Percentiles rank a stretch among this genome's conserved stretches.
phyloP scores from a whole-genome alignment of 176 grass and related monocot genomes.

The Ananas comosus region DNA sequence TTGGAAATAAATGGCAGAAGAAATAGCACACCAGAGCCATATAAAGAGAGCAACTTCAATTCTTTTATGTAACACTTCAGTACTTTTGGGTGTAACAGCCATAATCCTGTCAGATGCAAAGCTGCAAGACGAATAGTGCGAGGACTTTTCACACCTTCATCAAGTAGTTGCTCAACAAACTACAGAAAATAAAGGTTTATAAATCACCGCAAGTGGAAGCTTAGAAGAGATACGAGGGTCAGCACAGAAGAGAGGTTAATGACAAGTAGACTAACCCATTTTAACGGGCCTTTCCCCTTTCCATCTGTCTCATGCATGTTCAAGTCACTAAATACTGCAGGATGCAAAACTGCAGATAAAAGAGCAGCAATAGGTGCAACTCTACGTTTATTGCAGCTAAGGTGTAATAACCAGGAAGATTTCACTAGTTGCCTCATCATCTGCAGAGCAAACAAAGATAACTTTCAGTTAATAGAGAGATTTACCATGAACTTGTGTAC shows the following conservation, averaged over 20 bases:
- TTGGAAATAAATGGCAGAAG: background rate
- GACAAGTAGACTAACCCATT: conserved; percentile 63
- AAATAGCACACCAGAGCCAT: conserved; percentile 73
- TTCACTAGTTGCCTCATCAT: conserved; percentile 77
- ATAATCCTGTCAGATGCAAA: conserved; percentile 84
- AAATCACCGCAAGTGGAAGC: conserved; percentile 13
- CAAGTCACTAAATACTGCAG: conserved; percentile 48
- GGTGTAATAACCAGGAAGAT: conserved; percentile 79
- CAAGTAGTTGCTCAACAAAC: conserved; percentile 79
- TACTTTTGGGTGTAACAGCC: conserved; percentile 72
- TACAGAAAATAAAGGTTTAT: conserved; percentile 25
- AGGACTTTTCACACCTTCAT: conserved; percentile 81
- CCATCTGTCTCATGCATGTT: conserved; percentile 65
- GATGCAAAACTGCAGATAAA: conserved; percentile 72
- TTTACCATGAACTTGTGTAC: background rate
- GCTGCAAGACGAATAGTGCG: conserved; percentile 77
- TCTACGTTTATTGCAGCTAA: conserved; percentile 90
- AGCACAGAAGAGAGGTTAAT: background rate
- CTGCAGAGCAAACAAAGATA: conserved; percentile 29
- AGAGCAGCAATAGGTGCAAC: conserved; percentile 85
- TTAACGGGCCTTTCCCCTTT: conserved; percentile 62
- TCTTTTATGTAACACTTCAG: conserved; percentile 83
- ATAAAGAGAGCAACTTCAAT: conserved; percentile 70
- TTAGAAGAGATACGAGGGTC: background rate
- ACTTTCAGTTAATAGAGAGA: conserved; percentile 1